Evolutionary conservation across 805 yeast species (phyloP).

Genomic region (Cyberlindnera samutprakarnensis): DNA sequence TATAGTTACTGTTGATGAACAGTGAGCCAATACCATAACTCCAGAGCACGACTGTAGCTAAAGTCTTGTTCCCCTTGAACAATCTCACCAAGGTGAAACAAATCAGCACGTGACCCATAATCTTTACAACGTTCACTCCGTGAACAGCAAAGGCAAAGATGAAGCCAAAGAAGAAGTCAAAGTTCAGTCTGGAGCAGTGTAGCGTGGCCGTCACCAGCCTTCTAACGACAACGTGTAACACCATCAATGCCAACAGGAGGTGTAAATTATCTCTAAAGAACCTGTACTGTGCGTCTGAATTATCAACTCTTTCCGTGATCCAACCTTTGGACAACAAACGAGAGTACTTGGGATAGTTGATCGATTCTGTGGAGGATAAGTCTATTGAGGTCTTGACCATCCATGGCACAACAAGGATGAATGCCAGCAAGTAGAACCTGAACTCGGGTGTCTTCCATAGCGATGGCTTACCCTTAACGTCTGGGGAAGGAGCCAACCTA

Average conservation of each 20-base stretch:
- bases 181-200: conserved; percentile 38
- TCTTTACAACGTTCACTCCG: conserved; percentile 64
- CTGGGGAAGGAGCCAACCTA: conserved; percentile 23
- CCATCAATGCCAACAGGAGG: conserved; percentile 47
- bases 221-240: conserved; percentile 49
- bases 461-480: conserved; percentile 24
- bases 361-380: conserved; percentile 68
- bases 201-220: conserved; percentile 16
- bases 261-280: conserved; percentile 80
- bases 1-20: conserved; percentile 65
- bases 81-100: conserved; percentile 43
- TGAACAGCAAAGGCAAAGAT: conserved; percentile 66
- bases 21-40: conserved; percentile 68
- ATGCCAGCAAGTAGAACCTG: conserved; percentile 54
- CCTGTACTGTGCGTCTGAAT: conserved; percentile 83
- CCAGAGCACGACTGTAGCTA: conserved; percentile 54
- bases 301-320: conserved; percentile 89
- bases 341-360: conserved; percentile 59
- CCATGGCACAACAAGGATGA: conserved; percentile 67
- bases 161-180: conserved; percentile 69
- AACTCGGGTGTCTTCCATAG: conserved; percentile 79
- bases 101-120: conserved; percentile 48
- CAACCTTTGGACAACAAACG: conserved; percentile 71
- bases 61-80: conserved; percentile 22
- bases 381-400: conserved; percentile 78